Conservation (phyloP, 805 yeast genomes). For the Starmera dryadoides region DNA sequence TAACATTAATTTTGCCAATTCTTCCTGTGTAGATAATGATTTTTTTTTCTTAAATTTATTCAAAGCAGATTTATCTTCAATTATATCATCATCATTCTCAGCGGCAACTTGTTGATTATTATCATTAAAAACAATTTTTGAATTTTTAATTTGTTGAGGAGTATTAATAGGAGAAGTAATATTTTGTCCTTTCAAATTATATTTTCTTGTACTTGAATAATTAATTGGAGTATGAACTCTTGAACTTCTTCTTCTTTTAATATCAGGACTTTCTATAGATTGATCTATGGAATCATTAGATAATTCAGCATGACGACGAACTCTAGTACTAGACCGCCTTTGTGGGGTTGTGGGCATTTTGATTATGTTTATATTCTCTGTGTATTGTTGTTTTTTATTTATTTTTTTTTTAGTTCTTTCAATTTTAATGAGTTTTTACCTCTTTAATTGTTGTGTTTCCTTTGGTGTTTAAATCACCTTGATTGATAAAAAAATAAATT, state of each 20-base stretch:
- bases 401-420: background rate
- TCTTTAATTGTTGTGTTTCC: too few species aligned
- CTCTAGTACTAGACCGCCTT: background rate
- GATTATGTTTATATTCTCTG: background rate
- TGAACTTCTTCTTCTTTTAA: constrained; percentile 11
- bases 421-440: too few species aligned
- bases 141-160: too few species aligned
- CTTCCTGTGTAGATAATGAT: constrained; percentile 16
- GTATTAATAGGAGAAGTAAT: too few species aligned
- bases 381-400: background rate
- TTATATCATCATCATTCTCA: background rate
- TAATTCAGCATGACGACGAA: background rate
- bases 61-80: background rate
- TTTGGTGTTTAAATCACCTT: too few species aligned
- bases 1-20: constrained; percentile 35
- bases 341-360: background rate
- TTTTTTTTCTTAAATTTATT: background rate
- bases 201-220: constrained; percentile 3
- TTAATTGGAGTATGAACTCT: constrained; percentile 7
- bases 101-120: background rate
- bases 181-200: background rate
- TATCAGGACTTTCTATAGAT: background rate
- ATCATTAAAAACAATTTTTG: too few species aligned
- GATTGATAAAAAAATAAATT: too few species aligned
- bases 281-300: background rate